Conservation (phyloP, 208 protist species). For the Chromosphaera perkinsii region DNA sequence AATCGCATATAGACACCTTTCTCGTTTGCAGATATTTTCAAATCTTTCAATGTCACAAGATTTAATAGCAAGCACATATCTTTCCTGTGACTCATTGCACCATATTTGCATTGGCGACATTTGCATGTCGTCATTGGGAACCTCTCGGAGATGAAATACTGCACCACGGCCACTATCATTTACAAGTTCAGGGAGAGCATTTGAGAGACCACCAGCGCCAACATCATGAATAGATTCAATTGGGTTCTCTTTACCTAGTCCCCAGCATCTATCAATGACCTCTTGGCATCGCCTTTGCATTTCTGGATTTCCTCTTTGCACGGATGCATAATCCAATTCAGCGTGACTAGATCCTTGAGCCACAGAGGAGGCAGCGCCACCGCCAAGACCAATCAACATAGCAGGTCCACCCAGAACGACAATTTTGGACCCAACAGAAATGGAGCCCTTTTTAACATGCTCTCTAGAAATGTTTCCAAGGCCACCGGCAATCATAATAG, state of each 20-base stretch:
- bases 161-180: constrained; percentile 29
- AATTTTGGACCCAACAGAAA: constrained; percentile 19
- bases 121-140: constrained; percentile 20
- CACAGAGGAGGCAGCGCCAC: constrained; percentile 42
- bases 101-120: constrained; percentile 47
- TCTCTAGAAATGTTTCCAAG: constrained; percentile 38
- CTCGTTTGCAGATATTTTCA: constrained; percentile 36
- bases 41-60: constrained; percentile 16
- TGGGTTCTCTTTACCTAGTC: constrained; percentile 34
- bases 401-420: constrained; percentile 45
- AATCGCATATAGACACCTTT: constrained; percentile 39
- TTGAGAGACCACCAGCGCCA: constrained; percentile 43
- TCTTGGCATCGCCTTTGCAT: constrained; percentile 48
- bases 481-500: constrained; percentile 47
- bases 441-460: constrained; percentile 30
- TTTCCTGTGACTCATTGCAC: constrained; percentile 50
- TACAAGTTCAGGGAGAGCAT: constrained; percentile 47
- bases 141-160: constrained; percentile 29
- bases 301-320: constrained; percentile 47
- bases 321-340: constrained; percentile 46
- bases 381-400: constrained; percentile 49
- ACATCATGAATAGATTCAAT: constrained; percentile 53
- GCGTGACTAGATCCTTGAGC: constrained; percentile 18
- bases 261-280: constrained; percentile 42
- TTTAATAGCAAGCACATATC: constrained; percentile 24